Base-by-base conservation (phyloP, 768 basidiomycete species). In the Naganishia friedmannii region DNA sequence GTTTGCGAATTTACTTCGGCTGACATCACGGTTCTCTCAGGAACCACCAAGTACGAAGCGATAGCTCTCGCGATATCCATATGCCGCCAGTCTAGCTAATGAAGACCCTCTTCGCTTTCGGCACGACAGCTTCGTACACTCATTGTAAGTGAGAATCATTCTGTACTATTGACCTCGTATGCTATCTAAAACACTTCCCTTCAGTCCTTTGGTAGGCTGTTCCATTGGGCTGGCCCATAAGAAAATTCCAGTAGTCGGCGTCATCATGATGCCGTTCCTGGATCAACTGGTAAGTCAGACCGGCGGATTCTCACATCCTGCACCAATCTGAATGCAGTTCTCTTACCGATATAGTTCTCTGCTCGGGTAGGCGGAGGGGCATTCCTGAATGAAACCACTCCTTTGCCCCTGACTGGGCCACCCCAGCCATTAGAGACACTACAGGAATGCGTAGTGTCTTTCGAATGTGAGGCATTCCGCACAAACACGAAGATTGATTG, bases 261-360 rank as follows among this genome's bases (percentile, higher is more conserved):
- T 97, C 46, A 89, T 97, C 71, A 94, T 88, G 83, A 94, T 93
- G 78, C 94, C 94, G 0, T 93, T 93, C 85, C 85, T 93, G 68
- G 86, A 92, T 73, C 87, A 93, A 65, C 84, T 95, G 67, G 89
- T 90, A 68, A 73, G 85, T 70, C 15, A 19, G 1, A 28, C 48
- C n/a, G n/a, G n/a, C n/a, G n/a, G n/a, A n/a, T n/a, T n/a, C n/a
- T n/a, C 6, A 10, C 46, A 19, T 32, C 9, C 34, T 56, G 29
- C 1, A 42, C 21, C 15, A n/a, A n/a, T 57, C 37, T 37, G 10
- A 56, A 5, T 26, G 5, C 7, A 46, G 17, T 57, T n/a, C 34
- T 57, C 9, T n/a, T 17, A 28, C 13, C n/a, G 15, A 3, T 65
- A 76, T 65, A 76, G 75, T 95, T 92, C 83, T 88, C 88, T 15